phyloP scores from a whole-genome alignment of 164 flowering plant species.

The Chimonanthus salicifolius region DNA sequence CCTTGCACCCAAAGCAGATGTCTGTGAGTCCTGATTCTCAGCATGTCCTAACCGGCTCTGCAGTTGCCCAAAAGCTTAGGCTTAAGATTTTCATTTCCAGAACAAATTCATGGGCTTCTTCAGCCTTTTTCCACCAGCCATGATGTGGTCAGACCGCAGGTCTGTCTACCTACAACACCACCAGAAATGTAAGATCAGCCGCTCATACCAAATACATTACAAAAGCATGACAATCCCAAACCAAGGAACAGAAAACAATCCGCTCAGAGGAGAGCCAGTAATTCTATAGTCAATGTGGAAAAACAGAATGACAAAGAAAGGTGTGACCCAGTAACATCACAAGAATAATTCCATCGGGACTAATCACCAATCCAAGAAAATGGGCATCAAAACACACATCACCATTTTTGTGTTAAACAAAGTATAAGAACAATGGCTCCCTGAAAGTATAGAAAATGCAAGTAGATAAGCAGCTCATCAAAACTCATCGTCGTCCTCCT shows the following conservation, averaged over 20 bases:
- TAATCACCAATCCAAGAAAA: background rate
- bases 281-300: background rate
- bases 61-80: too few relatives aligned
- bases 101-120: too few relatives aligned
- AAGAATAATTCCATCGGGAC: background rate
- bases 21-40: too few relatives aligned
- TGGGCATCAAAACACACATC: background rate
- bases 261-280: background rate
- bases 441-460: background rate
- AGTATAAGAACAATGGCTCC: background rate
- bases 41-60: too few relatives aligned
- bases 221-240: too few relatives aligned
- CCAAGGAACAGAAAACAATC: background rate
- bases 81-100: too few relatives aligned
- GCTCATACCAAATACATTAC: too few relatives aligned
- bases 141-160: too few relatives aligned
- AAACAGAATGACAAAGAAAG: background rate
- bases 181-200: too few relatives aligned
- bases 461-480: slow-evolving; percentile 15
- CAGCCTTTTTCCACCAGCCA: too few relatives aligned
- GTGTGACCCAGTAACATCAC: background rate
- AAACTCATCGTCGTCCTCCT: slow-evolving; percentile 96
- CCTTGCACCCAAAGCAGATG: too few relatives aligned
- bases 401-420: background rate
- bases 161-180: too few relatives aligned